Evolutionary conservation across 805 yeast genomes (phyloP).

Genomic region (Saturnispora ahearnii): DNA sequence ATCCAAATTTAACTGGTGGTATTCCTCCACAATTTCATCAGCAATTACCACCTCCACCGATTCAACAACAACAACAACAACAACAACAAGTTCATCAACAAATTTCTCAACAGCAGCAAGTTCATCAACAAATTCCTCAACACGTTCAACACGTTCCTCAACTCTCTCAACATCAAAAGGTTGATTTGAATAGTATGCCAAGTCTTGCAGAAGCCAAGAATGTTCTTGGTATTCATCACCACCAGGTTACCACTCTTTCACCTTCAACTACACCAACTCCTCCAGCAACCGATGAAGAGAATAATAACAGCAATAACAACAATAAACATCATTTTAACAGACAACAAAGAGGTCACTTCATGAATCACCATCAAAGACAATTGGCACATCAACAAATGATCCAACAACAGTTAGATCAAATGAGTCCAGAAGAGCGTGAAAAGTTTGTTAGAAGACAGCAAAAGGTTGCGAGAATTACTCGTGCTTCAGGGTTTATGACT

Average conservation of each 20-base stretch:
- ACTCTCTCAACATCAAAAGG: slow-evolving; percentile 13
- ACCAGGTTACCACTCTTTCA: background rate
- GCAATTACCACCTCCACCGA: slow-evolving; percentile 13
- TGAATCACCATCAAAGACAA: slow-evolving; percentile 16
- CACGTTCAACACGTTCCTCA: slow-evolving; percentile 4
- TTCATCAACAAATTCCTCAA: slow-evolving; percentile 3
- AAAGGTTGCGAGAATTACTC: slow-evolving; percentile 65
- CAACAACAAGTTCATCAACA: slow-evolving; percentile 16
- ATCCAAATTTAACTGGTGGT: slow-evolving; percentile 13
- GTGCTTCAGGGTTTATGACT: slow-evolving; percentile 90
- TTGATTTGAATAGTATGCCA: slow-evolving; percentile 19
- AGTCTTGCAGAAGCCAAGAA: slow-evolving; percentile 13
- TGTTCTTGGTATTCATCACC: slow-evolving; percentile 2
- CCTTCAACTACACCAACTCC: slow-evolving; percentile 8
- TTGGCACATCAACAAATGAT: slow-evolving; percentile 21
- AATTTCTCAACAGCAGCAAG: slow-evolving; percentile 11
- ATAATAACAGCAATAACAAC: background rate
- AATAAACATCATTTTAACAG: slow-evolving; percentile 13
- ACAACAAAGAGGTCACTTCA: slow-evolving; percentile 13
- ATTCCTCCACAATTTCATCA: slow-evolving; percentile 10
- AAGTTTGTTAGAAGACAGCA: slow-evolving; percentile 59
- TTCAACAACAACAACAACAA: slow-evolving; percentile 10
- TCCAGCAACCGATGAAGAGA: slow-evolving; percentile 4
- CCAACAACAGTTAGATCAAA: slow-evolving; percentile 31
- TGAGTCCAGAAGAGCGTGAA: slow-evolving; percentile 67